phyloP scores from a whole-genome alignment of 2,329 filamentous ascomycete genomes.

The Sclerotinia glacialis region DNA sequence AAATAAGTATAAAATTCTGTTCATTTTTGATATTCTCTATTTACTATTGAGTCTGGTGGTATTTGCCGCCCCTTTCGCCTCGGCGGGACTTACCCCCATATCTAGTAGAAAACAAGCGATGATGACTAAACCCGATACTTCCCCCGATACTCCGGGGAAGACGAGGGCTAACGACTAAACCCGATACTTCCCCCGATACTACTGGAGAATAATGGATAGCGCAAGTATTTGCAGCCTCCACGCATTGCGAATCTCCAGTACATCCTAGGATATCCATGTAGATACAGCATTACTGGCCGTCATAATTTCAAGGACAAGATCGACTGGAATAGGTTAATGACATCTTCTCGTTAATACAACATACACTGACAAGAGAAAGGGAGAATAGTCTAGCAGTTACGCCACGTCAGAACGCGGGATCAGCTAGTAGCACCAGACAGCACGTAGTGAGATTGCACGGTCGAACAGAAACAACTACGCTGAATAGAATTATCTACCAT shows the following conservation, averaged over 20 bases:
- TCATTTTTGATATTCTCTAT: not conserved
- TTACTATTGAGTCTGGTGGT: not conserved
- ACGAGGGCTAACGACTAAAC: too few relatives aligned
- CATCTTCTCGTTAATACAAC: not conserved
- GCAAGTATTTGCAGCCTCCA: too few relatives aligned
- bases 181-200: too few relatives aligned
- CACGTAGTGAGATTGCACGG: not conserved
- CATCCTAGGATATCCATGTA: not conserved
- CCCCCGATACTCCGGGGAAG: too few relatives aligned
- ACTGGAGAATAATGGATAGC: too few relatives aligned
- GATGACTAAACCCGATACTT: too few relatives aligned
- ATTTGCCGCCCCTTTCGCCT: not conserved
- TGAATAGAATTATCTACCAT: not conserved
- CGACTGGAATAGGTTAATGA: not conserved
- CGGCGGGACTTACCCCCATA: not conserved
- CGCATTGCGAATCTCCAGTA: not conserved
- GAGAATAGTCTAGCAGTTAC: too few relatives aligned
- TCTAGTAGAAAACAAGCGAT: not conserved
- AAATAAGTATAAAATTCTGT: not conserved
- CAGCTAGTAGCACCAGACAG: not conserved
- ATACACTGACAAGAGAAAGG: not conserved
- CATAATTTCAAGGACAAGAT: not conserved
- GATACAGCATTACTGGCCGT: not conserved
- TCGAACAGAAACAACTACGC: not conserved
- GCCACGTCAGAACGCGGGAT: not conserved